Evolutionary conservation across 495 filamentous ascomycete species (phyloP).

Genomic region (Durotheca rogersii): DNA sequence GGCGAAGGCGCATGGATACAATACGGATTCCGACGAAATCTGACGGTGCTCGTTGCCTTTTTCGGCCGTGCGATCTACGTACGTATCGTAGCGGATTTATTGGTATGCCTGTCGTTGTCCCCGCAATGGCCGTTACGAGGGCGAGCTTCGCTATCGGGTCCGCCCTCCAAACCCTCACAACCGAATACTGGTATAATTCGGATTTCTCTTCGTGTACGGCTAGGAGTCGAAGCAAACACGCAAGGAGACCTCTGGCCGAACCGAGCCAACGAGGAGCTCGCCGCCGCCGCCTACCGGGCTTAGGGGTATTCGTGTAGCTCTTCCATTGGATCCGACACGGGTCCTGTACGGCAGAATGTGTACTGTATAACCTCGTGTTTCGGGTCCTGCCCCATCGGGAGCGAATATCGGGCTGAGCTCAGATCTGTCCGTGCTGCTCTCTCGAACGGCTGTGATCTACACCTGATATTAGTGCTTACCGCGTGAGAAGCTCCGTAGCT

Average conservation of each 20-base stretch:
- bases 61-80: background rate
- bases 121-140: background rate
- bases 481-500: slow-evolving; percentile 6
- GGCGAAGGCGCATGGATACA: background rate
- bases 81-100: background rate
- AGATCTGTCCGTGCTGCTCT: slow-evolving; percentile 17
- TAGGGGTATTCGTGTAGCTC: slow-evolving; percentile 5
- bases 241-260: background rate
- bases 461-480: slow-evolving; percentile 7
- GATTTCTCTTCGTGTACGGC: background rate
- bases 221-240: slow-evolving; percentile 3
- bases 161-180: background rate
- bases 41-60: background rate
- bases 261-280: slow-evolving; percentile 13
- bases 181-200: background rate
- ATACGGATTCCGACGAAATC: background rate
- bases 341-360: background rate
- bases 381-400: slow-evolving; percentile 3
- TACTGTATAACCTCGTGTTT: slow-evolving; percentile 16
- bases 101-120: background rate
- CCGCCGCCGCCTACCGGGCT: slow-evolving; percentile 7
- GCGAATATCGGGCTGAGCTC: slow-evolving; percentile 16
- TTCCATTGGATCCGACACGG: slow-evolving; percentile 4
- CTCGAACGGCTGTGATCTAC: background rate
- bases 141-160: too few relatives aligned